Evolutionary conservation across 306 rosid species (phyloP).

Genomic region (Cercis canadensis): DNA sequence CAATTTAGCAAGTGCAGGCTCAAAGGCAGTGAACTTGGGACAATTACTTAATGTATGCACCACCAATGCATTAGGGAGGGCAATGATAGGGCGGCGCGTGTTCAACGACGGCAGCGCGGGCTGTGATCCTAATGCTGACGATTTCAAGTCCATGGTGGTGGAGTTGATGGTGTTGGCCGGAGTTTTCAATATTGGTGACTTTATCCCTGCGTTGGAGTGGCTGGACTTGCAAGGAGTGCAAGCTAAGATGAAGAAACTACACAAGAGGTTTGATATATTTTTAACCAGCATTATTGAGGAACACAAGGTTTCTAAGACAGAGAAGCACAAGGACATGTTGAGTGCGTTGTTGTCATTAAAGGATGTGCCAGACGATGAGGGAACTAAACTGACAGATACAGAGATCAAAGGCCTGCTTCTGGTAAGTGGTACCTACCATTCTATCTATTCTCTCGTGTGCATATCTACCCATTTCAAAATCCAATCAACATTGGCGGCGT

Average conservation of each 20-base stretch:
- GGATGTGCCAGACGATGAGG: slow-evolving; percentile 51
- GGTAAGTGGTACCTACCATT: slow-evolving; percentile 38
- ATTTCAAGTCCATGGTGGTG: slow-evolving; percentile 72
- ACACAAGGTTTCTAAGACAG: slow-evolving; percentile 39
- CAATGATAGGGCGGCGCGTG: slow-evolving; percentile 68
- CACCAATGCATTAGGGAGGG: slow-evolving; percentile 65
- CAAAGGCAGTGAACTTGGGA: slow-evolving; percentile 54
- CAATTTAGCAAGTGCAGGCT: slow-evolving; percentile 50
- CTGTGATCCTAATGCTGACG: slow-evolving; percentile 59
- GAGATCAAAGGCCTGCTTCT: slow-evolving; percentile 77
- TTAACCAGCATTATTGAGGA: slow-evolving; percentile 60
- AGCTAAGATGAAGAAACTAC: slow-evolving; percentile 64
- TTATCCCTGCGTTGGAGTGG: slow-evolving; percentile 67
- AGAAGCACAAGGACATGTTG: slow-evolving; percentile 57
- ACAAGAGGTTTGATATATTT: slow-evolving; percentile 66
- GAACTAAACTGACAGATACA: slow-evolving; percentile 50
- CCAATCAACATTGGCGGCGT: too few relatives aligned
- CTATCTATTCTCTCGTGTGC: too few relatives aligned
- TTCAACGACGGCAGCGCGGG: slow-evolving; percentile 53
- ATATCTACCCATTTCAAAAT: too few relatives aligned
- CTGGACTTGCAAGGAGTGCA: slow-evolving; percentile 71
- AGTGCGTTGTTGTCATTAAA: slow-evolving; percentile 53
- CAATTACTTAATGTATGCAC: slow-evolving; percentile 67
- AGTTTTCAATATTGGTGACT: slow-evolving; percentile 73
- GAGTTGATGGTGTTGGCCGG: slow-evolving; percentile 75